A percentile compares a stretch with the other conserved stretches of the same genome.
phyloP scores from a whole-genome alignment of 306 rosid genomes.

The Quercus berberidifolia region DNA sequence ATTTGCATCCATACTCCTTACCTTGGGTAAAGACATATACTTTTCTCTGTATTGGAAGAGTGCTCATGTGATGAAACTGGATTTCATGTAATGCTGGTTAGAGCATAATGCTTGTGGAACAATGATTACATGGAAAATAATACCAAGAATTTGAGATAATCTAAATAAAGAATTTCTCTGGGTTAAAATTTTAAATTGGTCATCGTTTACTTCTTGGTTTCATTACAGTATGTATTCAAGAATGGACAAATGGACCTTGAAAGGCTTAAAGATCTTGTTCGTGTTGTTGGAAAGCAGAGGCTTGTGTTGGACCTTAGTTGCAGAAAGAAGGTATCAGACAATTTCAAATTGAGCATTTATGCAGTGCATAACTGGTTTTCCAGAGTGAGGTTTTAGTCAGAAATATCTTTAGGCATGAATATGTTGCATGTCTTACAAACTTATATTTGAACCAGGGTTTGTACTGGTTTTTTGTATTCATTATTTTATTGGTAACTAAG shows the following conservation, averaged over 20 bases:
- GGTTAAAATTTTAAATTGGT: conserved; percentile 6
- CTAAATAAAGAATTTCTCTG: background rate
- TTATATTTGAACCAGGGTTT: background rate
- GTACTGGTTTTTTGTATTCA: background rate
- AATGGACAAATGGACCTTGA: conserved; percentile 88
- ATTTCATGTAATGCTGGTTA: background rate
- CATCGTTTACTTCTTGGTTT: conserved; percentile 7
- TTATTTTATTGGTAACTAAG: background rate
- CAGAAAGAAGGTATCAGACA: conserved; percentile 70
- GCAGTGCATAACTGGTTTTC: background rate
- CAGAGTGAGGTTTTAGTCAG: background rate
- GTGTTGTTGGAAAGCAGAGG: conserved; percentile 72
- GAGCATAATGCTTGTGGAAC: background rate
- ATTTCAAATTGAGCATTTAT: background rate
- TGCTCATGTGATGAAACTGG: background rate
- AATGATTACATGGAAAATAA: background rate
- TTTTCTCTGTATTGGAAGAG: background rate
- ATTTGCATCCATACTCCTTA: background rate
- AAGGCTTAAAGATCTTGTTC: conserved; percentile 79
- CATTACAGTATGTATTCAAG: conserved; percentile 75
- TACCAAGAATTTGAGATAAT: background rate
- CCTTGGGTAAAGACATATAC: background rate
- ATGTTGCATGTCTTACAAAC: background rate
- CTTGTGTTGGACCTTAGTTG: conserved; percentile 98
- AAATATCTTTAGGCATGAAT: background rate